Percentiles rank a stretch among this genome's conserved stretches.
Conservation (phyloP, 2,329 filamentous ascomycete genomes). For the Alternaria infectoria region DNA sequence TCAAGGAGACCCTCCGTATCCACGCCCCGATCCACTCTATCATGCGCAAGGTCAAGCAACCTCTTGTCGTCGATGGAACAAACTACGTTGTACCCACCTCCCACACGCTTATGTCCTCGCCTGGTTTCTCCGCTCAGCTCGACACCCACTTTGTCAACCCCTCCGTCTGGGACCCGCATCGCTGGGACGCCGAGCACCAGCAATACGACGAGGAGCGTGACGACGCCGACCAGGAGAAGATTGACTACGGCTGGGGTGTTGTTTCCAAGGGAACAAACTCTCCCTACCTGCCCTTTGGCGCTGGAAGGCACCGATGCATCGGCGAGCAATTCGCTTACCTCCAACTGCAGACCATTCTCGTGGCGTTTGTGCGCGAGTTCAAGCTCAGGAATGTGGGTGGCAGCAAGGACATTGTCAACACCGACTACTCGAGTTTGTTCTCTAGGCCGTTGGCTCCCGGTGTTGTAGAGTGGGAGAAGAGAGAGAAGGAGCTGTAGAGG, state of each 20-base stretch:
- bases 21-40: constrained; percentile 96
- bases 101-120: constrained; percentile 83
- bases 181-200: constrained; percentile 73
- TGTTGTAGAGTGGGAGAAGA: constrained; percentile 76
- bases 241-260: constrained; percentile 92
- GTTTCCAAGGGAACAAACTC: constrained; percentile 89
- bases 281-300: constrained; percentile 93
- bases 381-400: constrained; percentile 79
- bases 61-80: constrained; percentile 82
- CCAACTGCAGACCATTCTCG: constrained; percentile 85
- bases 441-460: constrained; percentile 53
- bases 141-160: constrained; percentile 82
- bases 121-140: constrained; percentile 78
- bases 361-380: constrained; percentile 76
- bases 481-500: constrained; percentile 49
- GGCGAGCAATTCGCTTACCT: constrained; percentile 96
- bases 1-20: constrained; percentile 90
- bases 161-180: constrained; percentile 84
- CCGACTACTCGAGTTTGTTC: constrained; percentile 66
- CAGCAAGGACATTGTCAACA: constrained; percentile 70
- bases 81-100: constrained; percentile 81
- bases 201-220: constrained; percentile 56
- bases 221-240: constrained; percentile 71
- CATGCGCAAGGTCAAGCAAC: constrained; percentile 87
- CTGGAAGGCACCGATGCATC: constrained; percentile 91